Evolutionary conservation across 2,329 filamentous ascomycete genomes (phyloP).

Genomic region (Penicillium olsonii): DNA sequence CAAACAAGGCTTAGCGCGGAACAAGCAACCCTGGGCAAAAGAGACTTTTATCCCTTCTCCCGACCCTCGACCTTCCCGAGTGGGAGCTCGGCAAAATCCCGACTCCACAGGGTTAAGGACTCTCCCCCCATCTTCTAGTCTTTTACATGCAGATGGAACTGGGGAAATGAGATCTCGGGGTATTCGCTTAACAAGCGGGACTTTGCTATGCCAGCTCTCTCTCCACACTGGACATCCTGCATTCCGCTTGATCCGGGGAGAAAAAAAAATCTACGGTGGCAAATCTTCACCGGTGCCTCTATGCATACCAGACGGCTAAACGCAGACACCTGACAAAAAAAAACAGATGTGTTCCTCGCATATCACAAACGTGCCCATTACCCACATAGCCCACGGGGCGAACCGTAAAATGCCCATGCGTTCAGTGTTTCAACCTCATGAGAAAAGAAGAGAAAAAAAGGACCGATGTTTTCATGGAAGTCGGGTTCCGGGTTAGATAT

Average conservation of each 20-base stretch:
- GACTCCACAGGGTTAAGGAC: constrained; percentile 20
- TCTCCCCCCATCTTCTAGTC: constrained; percentile 17
- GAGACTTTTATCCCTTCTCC: constrained; percentile 7
- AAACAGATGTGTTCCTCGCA: no score
- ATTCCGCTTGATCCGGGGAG: constrained; percentile 15
- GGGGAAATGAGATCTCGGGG: constrained; percentile 1
- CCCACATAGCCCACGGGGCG: not conserved
- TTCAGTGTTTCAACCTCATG: not conserved
- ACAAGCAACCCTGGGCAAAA: not conserved
- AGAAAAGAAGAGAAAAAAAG: not conserved
- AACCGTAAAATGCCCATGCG: not conserved
- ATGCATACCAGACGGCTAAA: constrained; percentile 15
- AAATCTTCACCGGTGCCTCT: constrained; percentile 10
- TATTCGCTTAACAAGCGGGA: constrained; percentile 12
- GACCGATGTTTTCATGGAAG: constrained; percentile 7
- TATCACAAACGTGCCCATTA: not conserved
- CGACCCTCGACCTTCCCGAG: not conserved
- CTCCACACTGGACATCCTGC: constrained; percentile 9
- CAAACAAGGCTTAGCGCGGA: not conserved
- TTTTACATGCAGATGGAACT: not conserved
- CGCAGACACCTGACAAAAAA: not conserved
- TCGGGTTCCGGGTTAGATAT: constrained; percentile 17
- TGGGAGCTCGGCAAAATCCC: constrained; percentile 1
- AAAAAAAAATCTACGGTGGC: constrained; percentile 15
- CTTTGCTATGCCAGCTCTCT: constrained; percentile 11